phyloP scores from a whole-genome alignment of 495 filamentous ascomycete species.

The Polyplosphaeria fusca region DNA sequence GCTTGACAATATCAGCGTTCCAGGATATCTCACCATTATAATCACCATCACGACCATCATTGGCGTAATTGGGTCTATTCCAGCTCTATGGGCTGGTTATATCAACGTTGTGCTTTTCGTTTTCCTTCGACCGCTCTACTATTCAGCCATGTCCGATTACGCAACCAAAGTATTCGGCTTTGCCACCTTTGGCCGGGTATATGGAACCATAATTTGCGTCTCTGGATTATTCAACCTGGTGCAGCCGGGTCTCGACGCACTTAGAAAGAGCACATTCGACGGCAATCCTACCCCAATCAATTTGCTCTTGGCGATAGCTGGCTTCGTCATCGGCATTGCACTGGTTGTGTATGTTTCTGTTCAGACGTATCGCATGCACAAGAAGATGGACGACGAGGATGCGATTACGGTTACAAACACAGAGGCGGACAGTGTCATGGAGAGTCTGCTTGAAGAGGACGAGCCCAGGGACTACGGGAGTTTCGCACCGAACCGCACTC shows the following conservation, averaged over 20 bases:
- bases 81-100: constrained; percentile 66
- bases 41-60: constrained; percentile 69
- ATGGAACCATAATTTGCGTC: constrained; percentile 84
- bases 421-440: constrained; percentile 22
- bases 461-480: constrained; percentile 16
- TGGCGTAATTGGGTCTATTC: constrained; percentile 71
- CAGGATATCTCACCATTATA: constrained; percentile 66
- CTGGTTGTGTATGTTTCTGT: constrained; percentile 38
- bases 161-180: constrained; percentile 93
- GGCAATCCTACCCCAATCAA: constrained; percentile 79
- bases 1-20: constrained; percentile 71
- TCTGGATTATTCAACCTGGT: constrained; percentile 82
- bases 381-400: constrained; percentile 39
- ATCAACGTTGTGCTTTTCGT: constrained; percentile 77
- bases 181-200: constrained; percentile 87
- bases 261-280: constrained; percentile 68
- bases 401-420: constrained; percentile 11
- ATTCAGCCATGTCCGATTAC: constrained; percentile 78
- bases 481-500: background rate
- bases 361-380: constrained; percentile 28
- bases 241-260: constrained; percentile 73
- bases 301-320: constrained; percentile 56
- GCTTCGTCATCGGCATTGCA: constrained; percentile 45
- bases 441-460: constrained; percentile 27
- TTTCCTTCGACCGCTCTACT: constrained; percentile 69